These are phyloP conservation scores for Saccharomyces hybrid DNA, from an alignment of 1,139 yeast genomes.

Conservation along the genomic window DNA sequence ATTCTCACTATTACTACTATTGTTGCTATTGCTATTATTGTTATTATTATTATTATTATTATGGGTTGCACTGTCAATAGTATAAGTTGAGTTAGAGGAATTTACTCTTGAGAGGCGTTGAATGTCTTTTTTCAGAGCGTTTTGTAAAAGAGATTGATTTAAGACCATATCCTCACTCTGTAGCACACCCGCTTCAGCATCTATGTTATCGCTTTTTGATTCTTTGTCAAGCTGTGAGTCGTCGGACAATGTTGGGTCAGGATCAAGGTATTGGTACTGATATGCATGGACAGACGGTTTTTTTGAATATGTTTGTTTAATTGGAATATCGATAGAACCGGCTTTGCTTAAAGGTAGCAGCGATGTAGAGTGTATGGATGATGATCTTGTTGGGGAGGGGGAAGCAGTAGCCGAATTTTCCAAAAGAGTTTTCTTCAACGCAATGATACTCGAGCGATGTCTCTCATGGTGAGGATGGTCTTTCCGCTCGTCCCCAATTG, in stretches of 20 bases:
- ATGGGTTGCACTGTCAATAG: constrained; percentile 15
- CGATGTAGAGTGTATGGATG: constrained; percentile 4
- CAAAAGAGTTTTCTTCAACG: constrained; percentile 17
- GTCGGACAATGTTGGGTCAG: background rate
- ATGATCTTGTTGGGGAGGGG: constrained; percentile 7
- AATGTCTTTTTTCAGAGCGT: constrained; percentile 21
- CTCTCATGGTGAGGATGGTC: background rate
- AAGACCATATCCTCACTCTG: constrained; percentile 23
- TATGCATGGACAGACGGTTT: constrained; percentile 8
- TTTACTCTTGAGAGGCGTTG: constrained; percentile 10
- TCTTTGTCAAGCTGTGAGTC: background rate
- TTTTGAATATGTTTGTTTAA: background rate
- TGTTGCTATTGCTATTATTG: constrained; percentile 2
- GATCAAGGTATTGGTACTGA: constrained; percentile 11
- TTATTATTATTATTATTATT: constrained; percentile 2
- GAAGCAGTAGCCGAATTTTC: constrained; percentile 8
- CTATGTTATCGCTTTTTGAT: constrained; percentile 9
- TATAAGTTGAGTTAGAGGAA: background rate
- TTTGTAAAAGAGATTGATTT: constrained; percentile 20
- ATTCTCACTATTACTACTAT: constrained; percentile 4
- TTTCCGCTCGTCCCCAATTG: background rate
- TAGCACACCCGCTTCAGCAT: constrained; percentile 18
- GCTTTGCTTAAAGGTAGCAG: constrained; percentile 4
- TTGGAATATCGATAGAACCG: constrained; percentile 6
- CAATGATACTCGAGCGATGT: constrained; percentile 18